Percentiles rank a stretch among this genome's conserved stretches.
phyloP scores from a whole-genome alignment of 148 eudicot genomes.

The Nyssa sinensis region DNA sequence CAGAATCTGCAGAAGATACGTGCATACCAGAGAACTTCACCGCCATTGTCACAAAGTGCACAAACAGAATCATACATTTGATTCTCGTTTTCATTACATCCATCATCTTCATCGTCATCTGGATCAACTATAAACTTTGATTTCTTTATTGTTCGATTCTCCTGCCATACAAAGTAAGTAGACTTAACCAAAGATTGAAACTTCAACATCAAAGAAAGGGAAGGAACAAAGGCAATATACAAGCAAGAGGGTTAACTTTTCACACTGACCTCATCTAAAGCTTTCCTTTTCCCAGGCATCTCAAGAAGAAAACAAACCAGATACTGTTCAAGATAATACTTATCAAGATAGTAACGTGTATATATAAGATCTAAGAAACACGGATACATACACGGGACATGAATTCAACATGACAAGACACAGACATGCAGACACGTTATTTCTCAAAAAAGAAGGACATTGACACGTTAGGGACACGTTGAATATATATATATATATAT shows the following conservation, averaged over 20 bases:
- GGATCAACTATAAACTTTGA: conserved; percentile 26
- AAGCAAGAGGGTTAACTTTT: neutral
- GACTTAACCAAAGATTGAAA: neutral
- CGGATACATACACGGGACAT: neutral
- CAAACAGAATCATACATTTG: conserved; percentile 65
- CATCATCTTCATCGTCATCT: conserved; percentile 26
- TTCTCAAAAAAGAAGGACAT: too few species aligned
- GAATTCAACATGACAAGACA: too few species aligned
- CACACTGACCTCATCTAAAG: conserved; percentile 35
- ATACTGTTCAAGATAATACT: conserved; percentile 37
- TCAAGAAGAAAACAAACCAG: conserved; percentile 40
- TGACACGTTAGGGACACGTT: too few species aligned
- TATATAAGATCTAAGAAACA: neutral
- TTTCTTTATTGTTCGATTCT: conserved; percentile 16
- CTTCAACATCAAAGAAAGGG: neutral
- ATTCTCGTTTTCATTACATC: conserved; percentile 23
- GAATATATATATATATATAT: neutral
- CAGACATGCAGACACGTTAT: neutral
- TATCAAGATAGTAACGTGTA: neutral
- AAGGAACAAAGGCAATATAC: neutral
- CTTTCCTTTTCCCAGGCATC: conserved; percentile 34
- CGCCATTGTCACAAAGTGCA: conserved; percentile 85
- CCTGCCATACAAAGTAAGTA: conserved; percentile 21
- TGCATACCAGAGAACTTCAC: conserved; percentile 64
- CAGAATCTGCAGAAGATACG: neutral